A percentile compares a stretch with the other conserved stretches of the same genome.
Conservation (phyloP, 176 grass and related monocot species). For the Phoenix dactylifera region DNA sequence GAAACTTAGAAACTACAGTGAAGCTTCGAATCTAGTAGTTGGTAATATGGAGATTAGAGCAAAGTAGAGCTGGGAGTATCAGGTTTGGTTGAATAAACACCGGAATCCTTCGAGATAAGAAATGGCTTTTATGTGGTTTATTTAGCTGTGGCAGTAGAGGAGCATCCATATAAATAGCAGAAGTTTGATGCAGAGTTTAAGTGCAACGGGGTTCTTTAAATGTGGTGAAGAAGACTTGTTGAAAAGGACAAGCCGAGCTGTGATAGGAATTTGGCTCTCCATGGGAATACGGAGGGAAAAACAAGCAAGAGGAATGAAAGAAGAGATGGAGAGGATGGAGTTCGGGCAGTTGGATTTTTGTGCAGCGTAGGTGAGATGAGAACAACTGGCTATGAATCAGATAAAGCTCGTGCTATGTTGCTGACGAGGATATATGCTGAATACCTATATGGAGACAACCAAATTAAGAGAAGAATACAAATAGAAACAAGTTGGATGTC, state of each 20-base stretch:
- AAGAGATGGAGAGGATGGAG: not conserved
- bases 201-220: conserved; percentile 1
- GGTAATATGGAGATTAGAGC: too few species aligned
- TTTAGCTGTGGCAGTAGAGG: too few species aligned
- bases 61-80: too few species aligned
- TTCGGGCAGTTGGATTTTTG: not conserved
- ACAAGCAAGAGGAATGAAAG: conserved; percentile 4
- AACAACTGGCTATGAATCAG: not conserved
- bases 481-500: not conserved
- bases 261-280: conserved; percentile 5
- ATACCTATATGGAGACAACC: not conserved
- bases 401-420: not conserved
- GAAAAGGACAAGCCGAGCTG: not conserved
- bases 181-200: conserved; percentile 2
- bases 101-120: too few species aligned
- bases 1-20: too few species aligned
- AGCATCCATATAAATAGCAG: conserved; percentile 1
- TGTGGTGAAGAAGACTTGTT: conserved; percentile 6
- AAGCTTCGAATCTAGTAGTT: too few species aligned
- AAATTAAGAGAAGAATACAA: too few species aligned
- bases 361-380: not conserved
- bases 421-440: not conserved
- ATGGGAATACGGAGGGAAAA: not conserved
- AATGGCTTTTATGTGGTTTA: too few species aligned
- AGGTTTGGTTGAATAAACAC: too few species aligned